Base-by-base conservation (phyloP, 1,284 basidiomycete genomes). In the Heterobasidion parviporum region DNA sequence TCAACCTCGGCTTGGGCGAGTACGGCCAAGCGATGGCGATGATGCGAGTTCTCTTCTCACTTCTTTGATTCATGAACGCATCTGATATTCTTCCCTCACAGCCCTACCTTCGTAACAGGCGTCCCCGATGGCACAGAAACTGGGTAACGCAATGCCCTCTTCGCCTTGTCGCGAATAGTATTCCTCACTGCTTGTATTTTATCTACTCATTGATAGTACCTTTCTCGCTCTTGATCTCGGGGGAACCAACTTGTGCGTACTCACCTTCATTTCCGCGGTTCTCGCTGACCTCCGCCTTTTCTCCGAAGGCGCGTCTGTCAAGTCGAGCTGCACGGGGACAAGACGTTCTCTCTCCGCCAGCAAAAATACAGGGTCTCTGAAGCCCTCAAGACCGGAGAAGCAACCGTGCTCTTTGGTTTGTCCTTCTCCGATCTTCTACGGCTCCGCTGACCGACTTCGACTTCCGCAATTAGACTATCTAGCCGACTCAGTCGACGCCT, bases 361-460 rank as follows among this genome's bases (percentile, higher is more conserved):
- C 87, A 97, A 68, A 97, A 97, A 69, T 97, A 94, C 77, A 90
- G 87, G 66, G 91, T 98, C 15, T 94, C 93, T 1, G 91, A 95
- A 48, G 74, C 82, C 14, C 78, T 97, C 57, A 98, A 98, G 74
- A 87, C 89, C 8, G 95, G 94, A 50, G 89, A 96, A 67, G 92
- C 87, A 1, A 78, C 78, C 2, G 80, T 80, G 3, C 74, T 97
- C 47, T 96, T 97, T 66, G 91, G 92, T 94, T 57, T 63, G 83
- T 68, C 38, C 35, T 36, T 34, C 33, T 48, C 3, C 46, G 10
- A 26, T 33, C 43, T 43, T 10, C 12, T 36, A 16, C 43, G 20
- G 6, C 34, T 32, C 33, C 32, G 48, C 45, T 8, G 8, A 7
- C 38, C 41, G 20, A 44, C 32, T 18, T 51, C 35, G 35, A 18